A percentile compares a stretch with the other conserved stretches of the same genome.
These are phyloP conservation scores for Talaromyces sp. DNA, from an alignment of 2,329 filamentous ascomycete species.

Conservation along the genomic window DNA sequence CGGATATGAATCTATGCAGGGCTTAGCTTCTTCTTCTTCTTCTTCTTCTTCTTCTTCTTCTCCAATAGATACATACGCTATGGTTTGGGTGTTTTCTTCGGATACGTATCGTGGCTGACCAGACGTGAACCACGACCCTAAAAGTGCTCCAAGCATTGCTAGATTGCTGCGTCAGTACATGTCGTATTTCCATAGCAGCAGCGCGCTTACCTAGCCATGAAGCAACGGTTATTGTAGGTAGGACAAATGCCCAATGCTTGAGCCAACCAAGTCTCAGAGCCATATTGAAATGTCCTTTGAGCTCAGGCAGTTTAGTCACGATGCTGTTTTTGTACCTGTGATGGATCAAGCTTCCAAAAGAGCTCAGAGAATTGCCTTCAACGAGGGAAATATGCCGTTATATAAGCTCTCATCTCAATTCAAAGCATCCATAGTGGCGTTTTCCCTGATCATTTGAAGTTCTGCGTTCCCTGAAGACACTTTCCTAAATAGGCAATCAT, in stretches of 20 bases:
- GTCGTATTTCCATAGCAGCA: background rate
- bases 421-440: no score
- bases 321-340: background rate
- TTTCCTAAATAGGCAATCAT: background rate
- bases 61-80: slow-evolving; percentile 17
- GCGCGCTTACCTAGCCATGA: slow-evolving; percentile 15
- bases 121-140: slow-evolving; percentile 16
- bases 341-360: background rate
- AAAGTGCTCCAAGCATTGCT: slow-evolving; percentile 17
- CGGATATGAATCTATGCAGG: slow-evolving; percentile 13
- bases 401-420: background rate
- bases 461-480: background rate
- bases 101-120: slow-evolving; percentile 15
- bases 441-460: background rate
- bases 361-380: background rate
- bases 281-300: background rate
- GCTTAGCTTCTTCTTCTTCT: background rate
- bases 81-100: slow-evolving; percentile 17
- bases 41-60: no score
- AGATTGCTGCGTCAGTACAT: background rate
- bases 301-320: background rate
- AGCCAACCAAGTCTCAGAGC: background rate
- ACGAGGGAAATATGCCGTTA: background rate
- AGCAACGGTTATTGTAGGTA: slow-evolving; percentile 14
- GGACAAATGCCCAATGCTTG: slow-evolving; percentile 7